A percentile compares a stretch with the other conserved stretches of the same genome.
These are phyloP conservation scores for Nakazawaea laoshanensis DNA, from an alignment of 805 yeast species.

Conservation along the genomic window DNA sequence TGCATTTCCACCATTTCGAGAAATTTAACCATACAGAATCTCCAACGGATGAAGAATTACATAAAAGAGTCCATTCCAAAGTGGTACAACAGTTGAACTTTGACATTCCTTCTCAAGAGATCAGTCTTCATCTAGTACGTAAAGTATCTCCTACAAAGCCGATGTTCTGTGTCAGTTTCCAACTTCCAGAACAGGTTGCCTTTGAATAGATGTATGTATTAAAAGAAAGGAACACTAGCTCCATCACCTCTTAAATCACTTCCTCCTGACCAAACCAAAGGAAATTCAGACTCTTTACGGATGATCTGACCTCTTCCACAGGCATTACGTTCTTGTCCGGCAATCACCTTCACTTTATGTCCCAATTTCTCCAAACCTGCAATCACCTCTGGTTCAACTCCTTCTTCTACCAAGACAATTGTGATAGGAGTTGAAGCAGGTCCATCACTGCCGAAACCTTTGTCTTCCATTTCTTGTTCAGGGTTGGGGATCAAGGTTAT, in stretches of 20 bases:
- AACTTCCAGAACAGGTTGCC: conserved; percentile 61
- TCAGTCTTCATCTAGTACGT: conserved; percentile 77
- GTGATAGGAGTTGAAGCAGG: conserved; percentile 56
- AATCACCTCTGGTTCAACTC: conserved; percentile 39
- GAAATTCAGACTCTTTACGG: conserved; percentile 31
- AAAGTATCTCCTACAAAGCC: conserved; percentile 95
- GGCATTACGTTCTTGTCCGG: conserved; percentile 29
- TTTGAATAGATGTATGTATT: conserved; percentile 20
- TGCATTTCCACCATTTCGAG: conserved; percentile 90
- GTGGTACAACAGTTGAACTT: conserved; percentile 36
- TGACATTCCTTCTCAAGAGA: conserved; percentile 36
- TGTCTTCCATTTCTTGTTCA: conserved; percentile 29
- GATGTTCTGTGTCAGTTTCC: conserved; percentile 85
- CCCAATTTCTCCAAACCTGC: conserved; percentile 42
- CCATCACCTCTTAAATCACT: conserved; percentile 86
- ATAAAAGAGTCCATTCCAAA: conserved; percentile 53
- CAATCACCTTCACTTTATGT: conserved; percentile 39
- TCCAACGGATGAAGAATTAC: conserved; percentile 54
- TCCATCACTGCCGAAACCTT: conserved; percentile 54
- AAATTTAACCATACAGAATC: conserved; percentile 67
- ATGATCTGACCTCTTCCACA: conserved; percentile 70
- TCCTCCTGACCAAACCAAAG: conserved; percentile 55
- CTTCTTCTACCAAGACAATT: conserved; percentile 56
- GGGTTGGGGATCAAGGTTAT: conserved; percentile 53
- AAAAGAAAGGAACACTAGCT: conserved; percentile 50